Evolutionary conservation across 202 grass and related monocot genomes (phyloP), one percentile per base, ranked within the genome.

Genomic region (Elaeis oleifera): DNA sequence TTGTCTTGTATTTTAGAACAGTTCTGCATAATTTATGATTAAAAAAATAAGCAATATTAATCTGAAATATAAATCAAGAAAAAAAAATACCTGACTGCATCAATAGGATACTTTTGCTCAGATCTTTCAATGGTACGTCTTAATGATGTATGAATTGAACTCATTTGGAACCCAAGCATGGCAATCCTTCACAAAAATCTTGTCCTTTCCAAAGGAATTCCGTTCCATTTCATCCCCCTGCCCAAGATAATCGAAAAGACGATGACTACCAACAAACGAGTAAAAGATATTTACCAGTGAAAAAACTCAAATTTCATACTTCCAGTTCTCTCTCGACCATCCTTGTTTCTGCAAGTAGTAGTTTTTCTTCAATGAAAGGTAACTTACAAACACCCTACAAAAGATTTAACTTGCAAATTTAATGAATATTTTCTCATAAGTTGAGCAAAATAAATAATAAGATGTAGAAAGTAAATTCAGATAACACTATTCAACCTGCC

Each of bases 341-440:
- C 44, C 75, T 73, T 0, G 81, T 89, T 6, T 67, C 71, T 6
- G 67, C 74, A 64, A 76, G 32, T 13, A 89, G 21, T 31, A 70
- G 32, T 9, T 81, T 65, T 50, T 71, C 81, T 49, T 85, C 67
- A 49, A 89, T 85, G 56, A 81, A 89, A 44, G 85, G 85, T n/a
- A 89, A 61, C 56, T 79, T 79, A 1, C 56, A 31, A 67, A 74
- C 65, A 8, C 69, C 60, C 80, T 80, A 58, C 71, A 69, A 5
- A 49, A 24, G 21, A 18, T 1, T 6, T 69, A 1, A 19, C 57
- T 20, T 21, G 0, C 17, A 67, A 55, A 56, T 4, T 17, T 28
- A 11, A 31, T 31, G 28, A 31, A 31, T 31, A 6, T 6, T 31
- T 31, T 31, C 28, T 6, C 28, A 31, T 6, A 31, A 31, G 28